Conservation (phyloP, 2,329 filamentous ascomycete genomes). For the Aspergillus clavatus region DNA sequence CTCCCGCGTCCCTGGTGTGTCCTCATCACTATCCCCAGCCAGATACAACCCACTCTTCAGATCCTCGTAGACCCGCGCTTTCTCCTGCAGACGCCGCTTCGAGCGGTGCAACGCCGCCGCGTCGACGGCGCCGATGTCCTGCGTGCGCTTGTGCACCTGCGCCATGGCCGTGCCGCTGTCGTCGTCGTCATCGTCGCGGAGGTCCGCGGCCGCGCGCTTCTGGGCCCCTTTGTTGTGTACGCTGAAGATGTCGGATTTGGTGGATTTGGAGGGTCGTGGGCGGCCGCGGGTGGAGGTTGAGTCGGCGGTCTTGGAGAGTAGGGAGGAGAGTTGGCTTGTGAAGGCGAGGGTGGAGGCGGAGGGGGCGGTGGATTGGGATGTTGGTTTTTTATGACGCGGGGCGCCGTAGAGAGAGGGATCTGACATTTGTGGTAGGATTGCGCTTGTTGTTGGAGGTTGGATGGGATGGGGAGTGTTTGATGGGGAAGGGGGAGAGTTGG, state of each 20-base stretch:
- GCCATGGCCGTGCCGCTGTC: conserved; percentile 41
- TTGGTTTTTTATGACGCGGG: conserved; percentile 58
- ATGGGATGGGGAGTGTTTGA: no score
- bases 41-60: conserved; percentile 87
- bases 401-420: conserved; percentile 65
- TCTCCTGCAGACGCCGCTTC: conserved; percentile 80
- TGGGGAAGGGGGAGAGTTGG: background rate
- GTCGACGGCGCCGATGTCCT: conserved; percentile 60
- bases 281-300: conserved; percentile 43
- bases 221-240: conserved; percentile 59
- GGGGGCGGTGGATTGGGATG: conserved; percentile 46
- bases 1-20: conserved; percentile 21
- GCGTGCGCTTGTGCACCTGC: conserved; percentile 57
- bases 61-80: conserved; percentile 79
- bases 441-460: no score
- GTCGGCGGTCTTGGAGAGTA: conserved; percentile 58
- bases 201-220: conserved; percentile 58
- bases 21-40: conserved; percentile 37
- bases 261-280: conserved; percentile 38
- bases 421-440: no score
- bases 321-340: conserved; percentile 76
- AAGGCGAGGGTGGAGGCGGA: conserved; percentile 75
- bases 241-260: conserved; percentile 67
- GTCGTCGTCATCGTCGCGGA: conserved; percentile 48
- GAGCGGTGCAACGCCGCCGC: conserved; percentile 58